Base-by-base conservation (phyloP, 163 green algal species). In the Smithsoniella earleae region DNA sequence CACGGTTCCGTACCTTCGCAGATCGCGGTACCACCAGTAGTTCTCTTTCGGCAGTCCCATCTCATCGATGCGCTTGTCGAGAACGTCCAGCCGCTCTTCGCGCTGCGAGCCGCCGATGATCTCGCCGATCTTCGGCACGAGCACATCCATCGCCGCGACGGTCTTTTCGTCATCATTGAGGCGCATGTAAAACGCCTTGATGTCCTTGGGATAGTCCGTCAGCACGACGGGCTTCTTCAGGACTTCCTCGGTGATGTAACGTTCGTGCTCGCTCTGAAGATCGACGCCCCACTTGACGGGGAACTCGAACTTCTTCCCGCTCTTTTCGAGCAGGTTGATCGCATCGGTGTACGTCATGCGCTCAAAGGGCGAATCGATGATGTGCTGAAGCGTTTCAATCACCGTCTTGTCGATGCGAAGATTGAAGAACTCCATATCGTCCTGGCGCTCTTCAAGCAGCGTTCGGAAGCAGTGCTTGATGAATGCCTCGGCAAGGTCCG, bases 141-240 rank as follows among this genome's bases (percentile, higher is more conserved):
- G 84, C 43, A 97, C 81, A 77, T 97, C 91, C 90, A 97, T 96
- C 37, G 91, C 91, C 10, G 90, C 89, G 20, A 97, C 91, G 1
- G 91, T 97, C 77, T 90, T 91, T 64, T 81, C 83, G 80, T 97
- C 91, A 46, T 94, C 88, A 81, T 96, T 96, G 25, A 89, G 78
- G 33, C 90, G 81, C 91, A 97, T 97, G 86, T 96, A 96, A 74
- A 96, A 96, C 2, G 91, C 86, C 86, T 98, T 98, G 87, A 98
- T 98, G 25, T 89, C 92, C 73, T 91, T 88, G 55, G 90, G 90
- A 82, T 97, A 97, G 82, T 94, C 83, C 72, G 85, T 90, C 55
- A 94, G 82, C 54, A 89, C 84, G 27, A 90, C 66, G 18, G 86
- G 86, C 37, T 74, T 82, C 3, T 58, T 31, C 27, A 84, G 75